Conservation (phyloP, 1,139 yeast genomes). For the Geotrichum macrosporum region DNA sequence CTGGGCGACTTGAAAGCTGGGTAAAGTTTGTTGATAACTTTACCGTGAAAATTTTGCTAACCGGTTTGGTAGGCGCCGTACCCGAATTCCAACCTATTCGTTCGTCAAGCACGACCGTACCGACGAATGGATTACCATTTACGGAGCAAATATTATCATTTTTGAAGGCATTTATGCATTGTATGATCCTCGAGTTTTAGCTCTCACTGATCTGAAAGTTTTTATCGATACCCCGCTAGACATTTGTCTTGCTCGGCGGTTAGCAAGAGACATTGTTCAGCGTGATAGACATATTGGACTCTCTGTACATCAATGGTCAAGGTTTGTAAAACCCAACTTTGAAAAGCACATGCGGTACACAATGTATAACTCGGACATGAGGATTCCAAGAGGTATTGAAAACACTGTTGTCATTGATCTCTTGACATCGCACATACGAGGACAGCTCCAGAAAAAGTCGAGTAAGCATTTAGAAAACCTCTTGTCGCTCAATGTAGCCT, state of each 20-base stretch:
- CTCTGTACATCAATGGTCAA: slow-evolving; percentile 82
- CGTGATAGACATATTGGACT: slow-evolving; percentile 83
- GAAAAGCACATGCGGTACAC: slow-evolving; percentile 73
- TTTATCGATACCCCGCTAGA: slow-evolving; percentile 94
- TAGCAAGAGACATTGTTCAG: slow-evolving; percentile 77
- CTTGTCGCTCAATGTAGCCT: slow-evolving; percentile 43
- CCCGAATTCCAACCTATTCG: slow-evolving; percentile 82
- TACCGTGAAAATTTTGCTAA: slow-evolving; percentile 31
- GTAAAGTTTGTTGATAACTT: slow-evolving; percentile 14
- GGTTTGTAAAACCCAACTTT: slow-evolving; percentile 88
- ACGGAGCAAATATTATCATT: slow-evolving; percentile 91
- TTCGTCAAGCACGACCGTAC: slow-evolving; percentile 72
- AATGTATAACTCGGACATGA: slow-evolving; percentile 73
- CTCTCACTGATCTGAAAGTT: slow-evolving; percentile 77
- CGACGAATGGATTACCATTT: slow-evolving; percentile 64
- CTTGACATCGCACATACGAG: slow-evolving; percentile 73
- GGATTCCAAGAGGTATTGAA: slow-evolving; percentile 85
- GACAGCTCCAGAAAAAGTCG: slow-evolving; percentile 64
- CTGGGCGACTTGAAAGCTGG: slow-evolving; percentile 50
- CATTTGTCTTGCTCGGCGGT: slow-evolving; percentile 80
- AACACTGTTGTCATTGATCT: slow-evolving; percentile 73
- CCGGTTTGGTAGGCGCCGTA: slow-evolving; percentile 41
- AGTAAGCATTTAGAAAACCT: slow-evolving; percentile 59
- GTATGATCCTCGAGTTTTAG: slow-evolving; percentile 63
- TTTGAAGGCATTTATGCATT: slow-evolving; percentile 89